Base-by-base conservation (phyloP, 176 grass and related monocot species). In the Guadua angustifolia region DNA sequence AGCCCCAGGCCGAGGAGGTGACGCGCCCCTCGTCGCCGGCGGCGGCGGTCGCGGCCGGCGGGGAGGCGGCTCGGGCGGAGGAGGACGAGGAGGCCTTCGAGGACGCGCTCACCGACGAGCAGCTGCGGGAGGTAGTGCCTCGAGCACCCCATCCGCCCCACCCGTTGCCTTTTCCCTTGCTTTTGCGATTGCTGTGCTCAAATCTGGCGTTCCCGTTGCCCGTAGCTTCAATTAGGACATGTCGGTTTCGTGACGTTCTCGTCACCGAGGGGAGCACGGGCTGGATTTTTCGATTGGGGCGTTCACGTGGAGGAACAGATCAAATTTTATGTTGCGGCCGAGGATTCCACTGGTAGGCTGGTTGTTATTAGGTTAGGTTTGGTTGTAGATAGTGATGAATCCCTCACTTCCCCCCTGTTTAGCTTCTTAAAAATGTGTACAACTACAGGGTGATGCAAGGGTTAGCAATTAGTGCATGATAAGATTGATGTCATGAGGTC, bases 31-130 rank as follows among this genome's bases (percentile, higher is more conserved):
- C 79, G 38, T n/a, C 13, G 14, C 29, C 77, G 18, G 42, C 45
- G 74, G 82, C 69, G 2, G 16, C 11, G 21, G 17, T 44, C 44
- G 84, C 33, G 13, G 59, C 50, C 36, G 36, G 44, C 56, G 22
- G 1, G 40, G 58, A n/a, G 32, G 64, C 61, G 24, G 16, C 80
- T 75, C 63, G 38, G 71, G 57, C 69, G 81, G 75, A 52, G 70
- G 58, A 81, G 50, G 85, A 72, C 3, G 91, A 90, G 39, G 95
- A 95, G 32, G 57, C 78, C 55, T 98, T 98, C 73, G 92, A 98
- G 86, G 92, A 95, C 85, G 92, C 92, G 14, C 88, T 98, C 66
- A 95, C 95, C 26, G 92, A 95, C 46, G 95, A 98, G 72, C 95
- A 98, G 83, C 74, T 98, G 56, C 85, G 74, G 22, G 92, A 93